Base-by-base conservation (phyloP, 139 green algal genomes). In the Chlamydomonas applanata region DNA sequence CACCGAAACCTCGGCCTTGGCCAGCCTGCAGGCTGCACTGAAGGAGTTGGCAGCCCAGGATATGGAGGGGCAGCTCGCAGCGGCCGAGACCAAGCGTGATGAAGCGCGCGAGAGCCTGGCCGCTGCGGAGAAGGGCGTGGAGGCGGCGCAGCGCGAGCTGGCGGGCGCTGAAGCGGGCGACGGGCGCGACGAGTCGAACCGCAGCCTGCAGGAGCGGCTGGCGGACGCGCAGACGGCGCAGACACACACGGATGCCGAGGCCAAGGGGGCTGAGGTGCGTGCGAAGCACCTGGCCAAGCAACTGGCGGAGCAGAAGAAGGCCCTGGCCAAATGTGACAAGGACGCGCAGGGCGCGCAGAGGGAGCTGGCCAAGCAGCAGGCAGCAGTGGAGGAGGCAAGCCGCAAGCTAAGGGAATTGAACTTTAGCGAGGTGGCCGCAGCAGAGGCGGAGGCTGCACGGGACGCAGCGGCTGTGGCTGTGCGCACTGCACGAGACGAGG, bases 281-380 rank as follows among this genome's bases (percentile, higher is more conserved):
- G 79, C 77, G 9, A 94, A 94, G 83, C 93, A 97, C 72, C 65
- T 93, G 4, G 65, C 81, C 53, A 96, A 97, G 85, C 89, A 97
- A 79, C 78, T 98, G 59, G 79, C 62, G 29, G 85, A 88, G 64
- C 80, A 91, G 77, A 71, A 77, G 29, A 95, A 94, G 83, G 73
- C 71, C 29, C 40, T 49, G 40, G 40, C 40, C 40, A 49, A 49
- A 11, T 49, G 82, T 79, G 11, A 68, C 81, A 97, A 95, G 82
- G 93, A 96, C 73, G 89, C 84, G 2, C 79, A 35, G 14, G 82
- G 82, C 66, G 76, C 94, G 74, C 13, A 75, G 45, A 75, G 74
- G 25, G 82, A 94, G 49, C 81, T 97, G 49, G 76, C 85, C n/a
- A 72, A 75, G 70, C 85, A 85, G 34, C 72, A 82, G 35, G 62